phyloP scores from a whole-genome alignment of 2,329 filamentous ascomycete genomes.

The Curvularia sp. region DNA sequence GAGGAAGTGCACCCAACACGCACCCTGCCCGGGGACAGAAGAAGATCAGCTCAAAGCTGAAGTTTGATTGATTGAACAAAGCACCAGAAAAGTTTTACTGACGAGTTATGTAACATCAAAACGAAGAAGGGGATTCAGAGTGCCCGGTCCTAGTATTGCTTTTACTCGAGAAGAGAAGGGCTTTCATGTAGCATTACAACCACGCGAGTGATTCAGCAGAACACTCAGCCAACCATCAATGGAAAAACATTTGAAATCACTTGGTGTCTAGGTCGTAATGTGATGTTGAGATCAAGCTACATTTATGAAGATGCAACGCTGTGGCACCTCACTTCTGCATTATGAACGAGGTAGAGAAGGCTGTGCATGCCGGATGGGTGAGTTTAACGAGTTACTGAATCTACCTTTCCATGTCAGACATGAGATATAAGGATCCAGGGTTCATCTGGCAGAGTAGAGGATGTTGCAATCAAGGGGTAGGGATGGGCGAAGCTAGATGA shows the following conservation, averaged over 20 bases:
- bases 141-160: neutral
- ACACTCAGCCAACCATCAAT: constrained; percentile 43
- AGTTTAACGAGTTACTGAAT: too few species aligned
- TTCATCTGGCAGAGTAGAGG: too few species aligned
- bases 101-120: neutral
- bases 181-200: neutral
- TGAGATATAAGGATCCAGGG: too few species aligned
- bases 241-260: neutral
- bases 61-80: neutral
- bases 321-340: too few species aligned
- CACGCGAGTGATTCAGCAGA: neutral
- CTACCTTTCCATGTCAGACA: too few species aligned
- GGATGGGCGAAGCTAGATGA: too few species aligned
- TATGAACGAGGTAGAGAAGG: too few species aligned
- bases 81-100: neutral
- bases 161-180: neutral
- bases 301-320: too few species aligned
- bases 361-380: too few species aligned
- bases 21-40: neutral
- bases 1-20: neutral
- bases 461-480: too few species aligned
- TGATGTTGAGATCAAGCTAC: neutral
- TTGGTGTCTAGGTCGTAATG: neutral
- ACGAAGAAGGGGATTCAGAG: neutral
- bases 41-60: neutral